Evolutionary conservation across 768 basidiomycete species (phyloP), one percentile per base, ranked within the genome.

Genomic region (Amanita pseudoporphyria): DNA sequence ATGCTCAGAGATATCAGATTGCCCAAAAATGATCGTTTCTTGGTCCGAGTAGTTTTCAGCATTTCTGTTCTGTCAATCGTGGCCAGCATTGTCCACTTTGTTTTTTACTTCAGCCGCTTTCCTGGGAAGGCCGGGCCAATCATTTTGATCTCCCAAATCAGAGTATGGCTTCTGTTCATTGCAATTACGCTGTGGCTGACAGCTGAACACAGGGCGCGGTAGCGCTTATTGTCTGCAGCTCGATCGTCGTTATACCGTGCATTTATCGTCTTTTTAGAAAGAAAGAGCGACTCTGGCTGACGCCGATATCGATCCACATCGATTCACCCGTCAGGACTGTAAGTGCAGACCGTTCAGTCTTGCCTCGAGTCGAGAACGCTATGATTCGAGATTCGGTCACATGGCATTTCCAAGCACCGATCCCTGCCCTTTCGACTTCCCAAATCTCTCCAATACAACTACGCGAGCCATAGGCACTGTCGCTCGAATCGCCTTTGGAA

Each of bases 31-130:
- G 55, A 64, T 31, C 55, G 58, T 12, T 38, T 49, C 19, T 36
- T 67, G 28, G 56, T 67, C 19, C 47, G 61, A 2, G 24, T 53
- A 16, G 51, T 60, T n/a, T 64, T 65, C 41, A 58, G 62, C 6
- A 48, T 57, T 16, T 62, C 60, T 31, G 30, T 58, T 9, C 31
- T 62, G 30, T 62, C 57, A 24, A 50, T 60, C 1, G n/a, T 63
- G 6, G 52, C 54, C 12, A 52, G 56, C 14, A 46, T 63, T 24
- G 42, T 57, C 18, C 59, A 56, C 30, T 54, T 49, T 35, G 35
- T 56, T 12, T 60, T 63, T 31, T 43, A 55, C 40, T 57, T 59
- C 37, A 14, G 38, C 28, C 1, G 35, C 54, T 16, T 43, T 41
- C 28, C 52, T 9, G 30, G 53, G 19, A 48, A 45, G 22, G 39